Base-by-base conservation (phyloP, 306 rosid genomes). In the cucumber (Cucumis sativus) region DNA sequence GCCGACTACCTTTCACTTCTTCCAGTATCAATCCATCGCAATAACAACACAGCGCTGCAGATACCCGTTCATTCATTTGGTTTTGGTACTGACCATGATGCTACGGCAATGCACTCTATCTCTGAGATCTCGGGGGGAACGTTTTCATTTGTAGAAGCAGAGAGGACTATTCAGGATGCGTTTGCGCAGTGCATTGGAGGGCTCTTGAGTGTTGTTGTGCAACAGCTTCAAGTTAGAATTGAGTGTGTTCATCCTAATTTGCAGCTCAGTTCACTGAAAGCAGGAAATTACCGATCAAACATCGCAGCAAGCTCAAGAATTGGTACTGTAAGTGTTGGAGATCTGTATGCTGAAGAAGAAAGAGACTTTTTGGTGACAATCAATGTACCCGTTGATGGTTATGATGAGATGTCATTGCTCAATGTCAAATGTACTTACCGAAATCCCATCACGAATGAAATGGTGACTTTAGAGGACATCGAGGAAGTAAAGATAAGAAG, bases 131-230 rank as follows among this genome's bases (percentile, higher is more conserved):
- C 80, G 5, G 80, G 80, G 20, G 80, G 80, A 20, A 77, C 80
- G 15, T 77, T 77, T 77, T 77, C 80, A 2, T 77, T 77, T 51
- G 69, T 77, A 9, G 80, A 77, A 77, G 74, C 74, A 5, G 80
- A 77, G 51, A 39, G 35, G 20, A 20, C 80, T 6, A 77, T 77
- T 8, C 80, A 77, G 61, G 80, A 77, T 5, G 80, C 80, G 0
- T 77, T 77, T 47, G 80, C 80, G 35, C 80, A 77, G 51, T 77
- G 80, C 52, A 77, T 77, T 64, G 80, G 80, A 8, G 80, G 80
- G 28, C 80, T 77, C 47, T 51, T 77, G 62, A 77, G 74, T 21
- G 80, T 77, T 14, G 64, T 64, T 18, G 74, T 65, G 18, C 80
- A 77, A 52, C 51, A 51, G 37, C 58, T 77, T 63, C 80, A 77